Base-by-base conservation (phyloP, 768 basidiomycete genomes). In the Trametes punicea region DNA sequence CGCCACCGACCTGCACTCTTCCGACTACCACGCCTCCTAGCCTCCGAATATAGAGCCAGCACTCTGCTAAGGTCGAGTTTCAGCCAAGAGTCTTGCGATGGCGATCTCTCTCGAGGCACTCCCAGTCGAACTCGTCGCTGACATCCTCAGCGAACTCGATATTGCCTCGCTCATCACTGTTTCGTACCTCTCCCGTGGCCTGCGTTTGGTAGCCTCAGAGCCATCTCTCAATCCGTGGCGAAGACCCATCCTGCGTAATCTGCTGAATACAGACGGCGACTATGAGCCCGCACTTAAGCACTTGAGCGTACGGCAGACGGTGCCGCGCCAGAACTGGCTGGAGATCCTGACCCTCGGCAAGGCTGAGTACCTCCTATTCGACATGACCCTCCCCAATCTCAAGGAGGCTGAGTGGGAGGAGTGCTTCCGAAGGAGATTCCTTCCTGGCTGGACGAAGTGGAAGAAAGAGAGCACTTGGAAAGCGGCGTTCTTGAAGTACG, bases 311-410 rank as follows among this genome's bases (percentile, higher is more conserved):
- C 81, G 81, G 29, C 71, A 72, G 30, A 81, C 72, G 31, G 84
- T 91, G 1, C 89, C 90, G 4, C 76, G 85, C 42, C 83, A 86
- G 51, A 92, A 91, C 65, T 92, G 87, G 85, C 77, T 92, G 46
- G 86, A 89, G 53, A 83, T 91, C 30, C 67, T 90, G 46, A 77
- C 79, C n/a, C 69, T 82, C 15, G 90, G 85, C 11, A 70, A 72
- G 26, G 76, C 88, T 0, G 65, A 74, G 4, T 89, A 84, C 68
- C 74, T 92, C 34, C 72, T 91, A 7, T 86, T 82, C 63, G 80
- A 88, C 40, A 74, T 82, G 23, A 84, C 86, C 7, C 69, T 88
- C 29, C 90, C 90, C 6, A 85, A 87, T 64, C 71, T 91, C 59
- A 80, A 70, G 60, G 74, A 81, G 11, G 62, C 68, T 1, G 84